phyloP scores from a whole-genome alignment of 768 basidiomycete genomes.

The Collybiopsis luxurians region DNA sequence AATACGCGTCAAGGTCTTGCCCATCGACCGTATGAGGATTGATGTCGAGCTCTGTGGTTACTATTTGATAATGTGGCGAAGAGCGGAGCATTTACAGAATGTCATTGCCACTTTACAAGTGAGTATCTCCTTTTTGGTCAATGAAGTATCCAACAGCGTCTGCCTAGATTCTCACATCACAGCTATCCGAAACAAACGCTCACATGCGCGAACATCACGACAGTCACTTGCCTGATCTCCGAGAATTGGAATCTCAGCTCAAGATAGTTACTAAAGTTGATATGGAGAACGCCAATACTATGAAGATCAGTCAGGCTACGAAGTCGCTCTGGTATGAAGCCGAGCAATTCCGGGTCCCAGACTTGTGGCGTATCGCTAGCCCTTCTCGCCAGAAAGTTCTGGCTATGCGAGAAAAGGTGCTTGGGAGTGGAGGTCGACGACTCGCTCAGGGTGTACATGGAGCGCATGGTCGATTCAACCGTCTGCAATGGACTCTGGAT shows the following conservation, averaged over 20 bases:
- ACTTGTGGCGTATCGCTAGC: conserved; percentile 65
- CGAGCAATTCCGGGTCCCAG: conserved; percentile 61
- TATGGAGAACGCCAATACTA: conserved; percentile 43
- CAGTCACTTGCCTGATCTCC: conserved; percentile 44
- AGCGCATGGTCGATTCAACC: conserved; percentile 58
- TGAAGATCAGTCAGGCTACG: conserved; percentile 56
- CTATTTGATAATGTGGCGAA: conserved; percentile 62
- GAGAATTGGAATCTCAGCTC: conserved; percentile 43
- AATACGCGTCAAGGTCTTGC: conserved; percentile 33
- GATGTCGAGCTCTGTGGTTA: conserved; percentile 81
- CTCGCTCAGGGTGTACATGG: conserved; percentile 50
- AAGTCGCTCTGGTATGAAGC: conserved; percentile 71
- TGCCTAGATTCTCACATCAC: conserved; percentile 45
- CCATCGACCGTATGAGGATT: conserved; percentile 65
- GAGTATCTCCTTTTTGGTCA: conserved; percentile 10
- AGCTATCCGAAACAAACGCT: conserved; percentile 53
- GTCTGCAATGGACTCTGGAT: conserved; percentile 70
- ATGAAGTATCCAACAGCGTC: conserved; percentile 6
- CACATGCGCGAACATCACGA: conserved; percentile 59
- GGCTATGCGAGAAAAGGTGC: conserved; percentile 63
- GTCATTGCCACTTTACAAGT: conserved; percentile 60
- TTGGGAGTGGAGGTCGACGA: conserved; percentile 55
- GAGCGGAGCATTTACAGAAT: conserved; percentile 66
- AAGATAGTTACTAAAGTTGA: conserved; percentile 51
- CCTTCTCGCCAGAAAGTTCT: conserved; percentile 63